These are phyloP conservation scores for Davidsoniella australis DNA, from an alignment of 2,329 filamentous ascomycete genomes.

Conservation along the genomic window DNA sequence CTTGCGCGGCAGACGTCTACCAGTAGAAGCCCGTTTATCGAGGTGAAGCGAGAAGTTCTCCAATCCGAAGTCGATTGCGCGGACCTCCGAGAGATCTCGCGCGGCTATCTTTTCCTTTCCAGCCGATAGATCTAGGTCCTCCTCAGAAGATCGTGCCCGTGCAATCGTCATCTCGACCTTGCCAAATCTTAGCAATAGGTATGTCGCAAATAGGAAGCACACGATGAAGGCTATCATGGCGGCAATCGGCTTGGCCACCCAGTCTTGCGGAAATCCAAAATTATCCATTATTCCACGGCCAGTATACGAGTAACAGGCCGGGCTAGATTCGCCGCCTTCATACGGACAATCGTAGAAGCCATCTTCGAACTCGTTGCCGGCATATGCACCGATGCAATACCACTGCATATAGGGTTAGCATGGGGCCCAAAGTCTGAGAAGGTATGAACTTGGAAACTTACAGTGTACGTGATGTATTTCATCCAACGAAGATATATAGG, in stretches of 20 bases:
- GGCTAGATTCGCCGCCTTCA: constrained; percentile 42
- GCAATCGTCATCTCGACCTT: constrained; percentile 55
- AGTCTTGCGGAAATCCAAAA: constrained; percentile 49
- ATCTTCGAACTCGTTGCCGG: constrained; percentile 54
- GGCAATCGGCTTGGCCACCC: constrained; percentile 50
- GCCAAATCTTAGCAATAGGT: constrained; percentile 43
- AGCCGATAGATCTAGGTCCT: constrained; percentile 43
- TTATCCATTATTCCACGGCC: constrained; percentile 52
- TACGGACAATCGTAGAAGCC: constrained; percentile 58
- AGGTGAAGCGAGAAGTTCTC: constrained; percentile 47
- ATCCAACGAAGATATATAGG: constrained; percentile 66
- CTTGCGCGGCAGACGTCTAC: constrained; percentile 34
- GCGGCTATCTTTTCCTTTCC: constrained; percentile 53
- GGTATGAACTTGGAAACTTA: constrained; percentile 18
- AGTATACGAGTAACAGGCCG: constrained; percentile 49
- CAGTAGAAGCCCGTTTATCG: constrained; percentile 39
- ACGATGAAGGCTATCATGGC: constrained; percentile 43
- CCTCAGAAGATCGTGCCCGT: constrained; percentile 32
- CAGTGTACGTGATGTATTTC: constrained; percentile 48
- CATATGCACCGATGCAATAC: constrained; percentile 55
- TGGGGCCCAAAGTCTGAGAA: not conserved
- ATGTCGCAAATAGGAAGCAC: constrained; percentile 44
- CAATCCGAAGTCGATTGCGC: constrained; percentile 47
- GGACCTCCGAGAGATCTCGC: constrained; percentile 32
- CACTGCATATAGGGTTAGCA: constrained; percentile 27